Percentiles rank a stretch among this genome's conserved stretches.
Conservation (phyloP, 805 yeast genomes). For the Dipodascus albidus region DNA sequence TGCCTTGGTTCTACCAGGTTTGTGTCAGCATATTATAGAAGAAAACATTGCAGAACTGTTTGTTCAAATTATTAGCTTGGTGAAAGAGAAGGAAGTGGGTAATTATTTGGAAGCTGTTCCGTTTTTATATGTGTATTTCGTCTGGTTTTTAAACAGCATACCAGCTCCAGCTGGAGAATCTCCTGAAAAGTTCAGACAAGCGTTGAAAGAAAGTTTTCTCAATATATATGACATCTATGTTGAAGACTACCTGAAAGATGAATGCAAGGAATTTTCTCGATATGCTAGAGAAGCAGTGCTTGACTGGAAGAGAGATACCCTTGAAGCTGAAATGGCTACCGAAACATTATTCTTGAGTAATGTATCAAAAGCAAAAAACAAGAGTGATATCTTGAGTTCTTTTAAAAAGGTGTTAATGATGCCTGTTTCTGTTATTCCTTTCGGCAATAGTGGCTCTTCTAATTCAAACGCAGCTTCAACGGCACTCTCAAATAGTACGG, state of each 20-base stretch:
- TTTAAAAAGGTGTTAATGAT: constrained; percentile 37
- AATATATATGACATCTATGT: constrained; percentile 19
- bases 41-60: constrained; percentile 20
- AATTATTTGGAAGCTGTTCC: constrained; percentile 31
- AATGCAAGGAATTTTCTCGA: constrained; percentile 17
- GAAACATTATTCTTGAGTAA: constrained; percentile 37
- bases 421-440: constrained; percentile 22
- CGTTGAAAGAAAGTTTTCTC: constrained; percentile 15
- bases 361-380: constrained; percentile 34
- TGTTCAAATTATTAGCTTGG: constrained; percentile 15
- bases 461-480: constrained; percentile 6
- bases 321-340: constrained; percentile 37
- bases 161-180: constrained; percentile 22
- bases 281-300: constrained; percentile 20
- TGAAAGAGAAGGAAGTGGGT: constrained; percentile 2
- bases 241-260: constrained; percentile 22
- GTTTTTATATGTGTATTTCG: constrained; percentile 18
- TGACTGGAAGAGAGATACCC: constrained; percentile 24
- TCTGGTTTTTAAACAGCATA: constrained; percentile 9
- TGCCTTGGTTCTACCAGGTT: constrained; percentile 36
- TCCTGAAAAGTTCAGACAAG: constrained; percentile 27
- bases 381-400: constrained; percentile 39
- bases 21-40: constrained; percentile 34
- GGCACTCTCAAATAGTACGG: constrained; percentile 3
- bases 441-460: constrained; percentile 1